phyloP scores from a whole-genome alignment of 352 stramenopile genomes.

The Globisporangium nunn region DNA sequence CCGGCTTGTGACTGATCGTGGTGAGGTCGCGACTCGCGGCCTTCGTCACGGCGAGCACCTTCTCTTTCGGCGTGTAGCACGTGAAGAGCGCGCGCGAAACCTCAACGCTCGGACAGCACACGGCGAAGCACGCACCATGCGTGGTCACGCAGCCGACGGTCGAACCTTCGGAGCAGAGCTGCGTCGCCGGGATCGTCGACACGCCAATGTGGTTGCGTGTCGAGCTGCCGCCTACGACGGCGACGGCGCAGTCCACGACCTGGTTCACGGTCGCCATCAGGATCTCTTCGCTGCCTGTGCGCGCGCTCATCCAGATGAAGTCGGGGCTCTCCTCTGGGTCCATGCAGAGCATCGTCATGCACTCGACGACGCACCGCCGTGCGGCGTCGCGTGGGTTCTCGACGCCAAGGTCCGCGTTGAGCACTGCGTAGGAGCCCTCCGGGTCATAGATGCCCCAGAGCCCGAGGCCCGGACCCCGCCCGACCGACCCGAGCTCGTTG shows the following conservation, averaged over 20 bases:
- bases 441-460: conserved; percentile 82
- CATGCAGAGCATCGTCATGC: conserved; percentile 68
- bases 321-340: conserved; percentile 70
- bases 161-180: conserved; percentile 72
- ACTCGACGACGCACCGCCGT: conserved; percentile 48
- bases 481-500: conserved; percentile 28
- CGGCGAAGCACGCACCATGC: conserved; percentile 61
- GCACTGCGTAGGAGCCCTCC: conserved; percentile 72
- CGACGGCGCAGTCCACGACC: conserved; percentile 66
- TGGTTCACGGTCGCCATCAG: conserved; percentile 62
- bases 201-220: conserved; percentile 17
- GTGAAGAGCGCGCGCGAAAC: conserved; percentile 75
- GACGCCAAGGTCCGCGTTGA: conserved; percentile 54
- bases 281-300: conserved; percentile 54
- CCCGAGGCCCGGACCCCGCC: conserved; percentile 35
- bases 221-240: conserved; percentile 53
- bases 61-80: conserved; percentile 75
- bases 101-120: conserved; percentile 77
- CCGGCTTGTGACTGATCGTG: conserved; percentile 63
- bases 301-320: conserved; percentile 69
- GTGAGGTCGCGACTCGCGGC: conserved; percentile 49
- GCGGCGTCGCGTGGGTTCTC: conserved; percentile 62
- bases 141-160: conserved; percentile 56
- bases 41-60: conserved; percentile 61
- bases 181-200: conserved; percentile 30